Evolutionary conservation across 192 early-diverging fungal genomes (phyloP), one percentile per base, ranked within the genome.

Genomic region (Dissophora ornata): DNA sequence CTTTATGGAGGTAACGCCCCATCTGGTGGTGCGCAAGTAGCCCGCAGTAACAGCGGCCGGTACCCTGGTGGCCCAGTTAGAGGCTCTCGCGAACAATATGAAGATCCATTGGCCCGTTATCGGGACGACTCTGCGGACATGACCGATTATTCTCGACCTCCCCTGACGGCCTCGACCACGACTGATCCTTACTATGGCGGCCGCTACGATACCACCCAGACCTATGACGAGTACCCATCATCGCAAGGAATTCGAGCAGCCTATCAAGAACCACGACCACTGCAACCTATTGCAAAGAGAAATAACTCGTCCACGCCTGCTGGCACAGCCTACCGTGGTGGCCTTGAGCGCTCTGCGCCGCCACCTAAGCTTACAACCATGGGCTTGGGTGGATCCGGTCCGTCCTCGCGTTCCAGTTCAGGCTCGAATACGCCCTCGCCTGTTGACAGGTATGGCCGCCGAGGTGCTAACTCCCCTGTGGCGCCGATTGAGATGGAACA

Each of bases 401-500:
- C 5, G 24, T 44, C 56, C 5, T 44, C 56, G 5, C 41, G 44
- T 16, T 60, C 57, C 1, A 26, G 19, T 15, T 44, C 29, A n/a
- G 16, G 54, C 22, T 40, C 55, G 13, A 33, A 45, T 30, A 26
- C 12, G 9, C 19, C 12, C 15, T 56, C 63, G 0, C 53, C 63
- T 19, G n/a, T 46, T 30, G 63, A 56, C 22, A 22, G 51, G 9
- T 54, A 53, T 15, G n/a, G 19, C 5, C 25, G 49, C 26, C 8
- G 62, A 15, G 9, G 46, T 9, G 40, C 28, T 5, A 21, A 21
- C 19, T 44, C 62, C 2, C 62, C 49, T 45, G 49, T 54, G 0
- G 60, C 36, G 13, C 33, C 19, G 13, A 49, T 62, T 21, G 61
- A 51, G 38, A 55, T 55, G 51, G 42, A 65, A 1, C 26, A 13